A percentile compares a stretch with the other conserved stretches of the same genome.
Conservation (phyloP, 2,329 filamentous ascomycete species). For the Gnomoniopsis sp. region DNA sequence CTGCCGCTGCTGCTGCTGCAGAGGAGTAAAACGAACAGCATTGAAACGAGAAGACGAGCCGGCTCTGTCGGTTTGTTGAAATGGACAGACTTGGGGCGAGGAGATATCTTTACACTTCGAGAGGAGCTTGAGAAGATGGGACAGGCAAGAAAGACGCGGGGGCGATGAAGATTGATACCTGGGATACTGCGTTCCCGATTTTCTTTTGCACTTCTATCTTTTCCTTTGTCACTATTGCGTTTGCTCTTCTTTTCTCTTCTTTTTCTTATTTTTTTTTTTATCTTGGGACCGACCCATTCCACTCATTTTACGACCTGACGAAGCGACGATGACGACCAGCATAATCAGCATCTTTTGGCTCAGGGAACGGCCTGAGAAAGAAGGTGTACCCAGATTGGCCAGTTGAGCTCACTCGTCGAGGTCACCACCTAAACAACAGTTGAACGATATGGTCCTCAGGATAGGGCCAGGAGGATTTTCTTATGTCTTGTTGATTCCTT, state of each 20-base stretch:
- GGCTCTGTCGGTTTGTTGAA: background rate
- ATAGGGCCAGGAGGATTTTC: background rate
- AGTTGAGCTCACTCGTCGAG: conserved; percentile 1
- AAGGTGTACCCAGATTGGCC: background rate
- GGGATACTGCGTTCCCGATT: background rate
- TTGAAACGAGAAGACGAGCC: background rate
- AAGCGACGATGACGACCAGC: conserved; percentile 15
- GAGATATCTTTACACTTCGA: background rate
- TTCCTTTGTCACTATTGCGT: conserved; percentile 1
- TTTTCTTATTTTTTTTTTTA: background rate
- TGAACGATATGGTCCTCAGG: background rate
- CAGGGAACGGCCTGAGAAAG: background rate
- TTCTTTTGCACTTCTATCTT: background rate
- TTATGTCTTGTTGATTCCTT: background rate
- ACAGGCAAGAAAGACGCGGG: background rate
- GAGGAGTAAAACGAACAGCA: background rate
- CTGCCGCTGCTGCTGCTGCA: background rate
- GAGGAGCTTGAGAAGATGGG: background rate
- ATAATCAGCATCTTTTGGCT: conserved; percentile 10
- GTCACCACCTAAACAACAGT: background rate
- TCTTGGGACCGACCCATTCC: background rate
- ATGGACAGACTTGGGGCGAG: background rate
- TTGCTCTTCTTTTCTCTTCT: background rate
- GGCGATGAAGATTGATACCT: background rate
- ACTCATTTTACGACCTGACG: conserved; percentile 7